A percentile compares a stretch with the other conserved stretches of the same genome.
Evolutionary conservation across 1,139 yeast species (phyloP).

Genomic region (Hemisphaericaspora xylanilytica): DNA sequence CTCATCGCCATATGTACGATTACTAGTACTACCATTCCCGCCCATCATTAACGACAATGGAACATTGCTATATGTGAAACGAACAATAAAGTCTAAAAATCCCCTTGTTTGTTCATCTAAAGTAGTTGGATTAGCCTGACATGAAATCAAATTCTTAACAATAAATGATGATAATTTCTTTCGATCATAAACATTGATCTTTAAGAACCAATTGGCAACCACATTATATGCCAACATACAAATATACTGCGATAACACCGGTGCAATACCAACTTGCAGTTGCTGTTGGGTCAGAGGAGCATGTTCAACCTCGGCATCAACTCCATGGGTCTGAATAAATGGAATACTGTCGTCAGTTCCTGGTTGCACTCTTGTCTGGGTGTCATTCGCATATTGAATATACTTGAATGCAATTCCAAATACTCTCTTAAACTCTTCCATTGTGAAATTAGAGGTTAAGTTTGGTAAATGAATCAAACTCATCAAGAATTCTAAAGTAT

Average conservation of each 20-base stretch:
- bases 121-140: conserved; percentile 25
- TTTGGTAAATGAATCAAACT: conserved; percentile 66
- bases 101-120: conserved; percentile 58
- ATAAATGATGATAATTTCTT: conserved; percentile 61
- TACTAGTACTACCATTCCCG: conserved; percentile 14
- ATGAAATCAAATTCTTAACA: conserved; percentile 52
- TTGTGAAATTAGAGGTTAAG: conserved; percentile 67
- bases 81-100: conserved; percentile 61
- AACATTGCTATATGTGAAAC: conserved; percentile 66
- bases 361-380: conserved; percentile 22
- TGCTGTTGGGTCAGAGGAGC: conserved; percentile 50
- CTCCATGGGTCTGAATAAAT: conserved; percentile 34
- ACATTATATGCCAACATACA: conserved; percentile 65
- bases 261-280: conserved; percentile 30
- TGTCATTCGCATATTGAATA: conserved; percentile 68
- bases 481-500: conserved; percentile 70
- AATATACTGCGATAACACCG: conserved; percentile 58
- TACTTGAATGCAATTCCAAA: conserved; percentile 82
- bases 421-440: conserved; percentile 74
- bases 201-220: conserved; percentile 71
- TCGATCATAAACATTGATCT: conserved; percentile 59
- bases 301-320: conserved; percentile 40
- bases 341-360: conserved; percentile 4
- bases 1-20: conserved; percentile 17
- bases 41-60: conserved; percentile 45